phyloP scores from a whole-genome alignment of 192 early-diverging fungal species.

The Backusella westeae region DNA sequence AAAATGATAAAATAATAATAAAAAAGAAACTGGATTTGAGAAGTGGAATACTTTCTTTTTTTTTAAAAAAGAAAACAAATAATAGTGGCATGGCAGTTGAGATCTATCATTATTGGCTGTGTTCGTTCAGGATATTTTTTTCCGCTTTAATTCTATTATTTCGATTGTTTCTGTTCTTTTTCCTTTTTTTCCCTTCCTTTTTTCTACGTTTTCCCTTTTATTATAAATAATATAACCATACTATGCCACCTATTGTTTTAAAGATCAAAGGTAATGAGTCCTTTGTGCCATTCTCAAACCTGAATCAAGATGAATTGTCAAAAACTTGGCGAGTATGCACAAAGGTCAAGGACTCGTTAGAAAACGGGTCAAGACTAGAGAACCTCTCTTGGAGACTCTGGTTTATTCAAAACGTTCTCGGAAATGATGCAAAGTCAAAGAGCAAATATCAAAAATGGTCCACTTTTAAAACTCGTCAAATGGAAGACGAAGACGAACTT shows the following conservation, averaged over 20 bases:
- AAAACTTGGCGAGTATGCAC: slow-evolving; percentile 78
- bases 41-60: neutral
- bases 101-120: neutral
- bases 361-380: slow-evolving; percentile 76
- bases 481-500: neutral
- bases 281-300: slow-evolving; percentile 65
- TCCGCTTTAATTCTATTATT: slow-evolving; percentile 4
- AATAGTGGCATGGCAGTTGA: neutral
- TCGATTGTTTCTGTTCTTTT: slow-evolving; percentile 5
- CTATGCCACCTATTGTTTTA: slow-evolving; percentile 63
- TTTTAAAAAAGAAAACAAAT: neutral
- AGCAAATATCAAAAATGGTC: neutral
- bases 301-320: slow-evolving; percentile 73
- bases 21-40: no score
- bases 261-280: slow-evolving; percentile 71
- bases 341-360: slow-evolving; percentile 79
- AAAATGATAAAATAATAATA: neutral
- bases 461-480: neutral
- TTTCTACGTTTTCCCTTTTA: neutral
- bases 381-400: slow-evolving; percentile 85
- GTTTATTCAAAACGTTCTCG: slow-evolving; percentile 66
- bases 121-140: neutral
- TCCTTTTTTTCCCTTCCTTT: neutral
- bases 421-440: slow-evolving; percentile 6
- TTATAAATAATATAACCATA: neutral